A percentile compares a stretch with the other conserved stretches of the same genome.
Evolutionary conservation across 306 rosid genomes (phyloP).

Genomic region (Vigna nakashimae): DNA sequence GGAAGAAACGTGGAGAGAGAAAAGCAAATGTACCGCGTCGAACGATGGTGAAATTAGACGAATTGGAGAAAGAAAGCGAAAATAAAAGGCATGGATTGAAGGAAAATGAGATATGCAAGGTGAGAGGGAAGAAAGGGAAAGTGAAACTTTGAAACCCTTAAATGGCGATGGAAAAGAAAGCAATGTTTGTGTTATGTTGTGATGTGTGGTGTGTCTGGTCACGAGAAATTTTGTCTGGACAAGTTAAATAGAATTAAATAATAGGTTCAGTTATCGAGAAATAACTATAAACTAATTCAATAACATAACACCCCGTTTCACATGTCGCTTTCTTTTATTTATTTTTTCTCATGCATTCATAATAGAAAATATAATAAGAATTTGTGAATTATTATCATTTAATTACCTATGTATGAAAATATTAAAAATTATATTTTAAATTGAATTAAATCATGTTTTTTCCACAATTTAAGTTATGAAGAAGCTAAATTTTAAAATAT

Average conservation of each 20-base stretch:
- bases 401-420: no score
- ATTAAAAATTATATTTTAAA: no score
- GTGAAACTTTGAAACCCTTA: constrained; percentile 32
- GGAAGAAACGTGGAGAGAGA: neutral
- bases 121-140: neutral
- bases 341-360: no score
- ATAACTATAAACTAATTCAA: neutral
- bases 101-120: neutral
- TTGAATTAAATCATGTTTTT: no score
- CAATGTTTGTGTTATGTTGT: neutral
- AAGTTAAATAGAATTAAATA: constrained; percentile 18
- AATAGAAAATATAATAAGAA: no score
- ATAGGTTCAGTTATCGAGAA: neutral
- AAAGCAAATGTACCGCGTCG: constrained; percentile 10
- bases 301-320: neutral
- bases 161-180: constrained; percentile 6
- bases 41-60: neutral
- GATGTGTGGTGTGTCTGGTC: neutral
- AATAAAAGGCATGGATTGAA: neutral
- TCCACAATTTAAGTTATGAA: no score
- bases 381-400: no score
- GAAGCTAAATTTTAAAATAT: no score
- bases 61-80: neutral
- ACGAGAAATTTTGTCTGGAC: neutral
- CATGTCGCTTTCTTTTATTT: neutral